phyloP scores from a whole-genome alignment of 441 rosid species.

The Daphne laureola region DNA sequence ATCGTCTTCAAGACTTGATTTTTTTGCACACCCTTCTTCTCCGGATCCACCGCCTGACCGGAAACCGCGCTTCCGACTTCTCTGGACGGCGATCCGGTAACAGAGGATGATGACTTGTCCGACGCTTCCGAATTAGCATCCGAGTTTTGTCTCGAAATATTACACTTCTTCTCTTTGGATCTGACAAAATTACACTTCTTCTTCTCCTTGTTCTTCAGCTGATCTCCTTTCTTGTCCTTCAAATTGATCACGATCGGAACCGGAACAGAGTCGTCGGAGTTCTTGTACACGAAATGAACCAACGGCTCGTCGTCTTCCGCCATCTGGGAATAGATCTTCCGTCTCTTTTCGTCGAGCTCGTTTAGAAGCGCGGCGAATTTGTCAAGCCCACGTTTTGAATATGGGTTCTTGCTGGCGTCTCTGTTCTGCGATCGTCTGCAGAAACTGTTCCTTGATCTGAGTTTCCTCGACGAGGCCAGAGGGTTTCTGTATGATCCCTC shows the following conservation, averaged over 20 bases:
- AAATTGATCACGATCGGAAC: constrained; percentile 47
- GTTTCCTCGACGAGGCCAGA: constrained; percentile 29
- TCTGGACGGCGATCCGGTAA: no score
- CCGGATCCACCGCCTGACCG: constrained; percentile 3
- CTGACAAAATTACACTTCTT: not conserved
- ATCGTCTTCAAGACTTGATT: constrained; percentile 16
- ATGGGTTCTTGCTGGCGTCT: constrained; percentile 43
- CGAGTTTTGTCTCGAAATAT: not conserved
- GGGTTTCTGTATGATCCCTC: constrained; percentile 13
- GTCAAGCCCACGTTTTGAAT: constrained; percentile 47
- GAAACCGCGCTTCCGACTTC: not conserved
- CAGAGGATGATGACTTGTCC: constrained; percentile 16
- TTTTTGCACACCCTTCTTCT: constrained; percentile 7
- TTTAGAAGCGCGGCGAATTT: constrained; percentile 48
- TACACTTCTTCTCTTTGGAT: constrained; percentile 6
- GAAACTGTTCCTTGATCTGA: constrained; percentile 18
- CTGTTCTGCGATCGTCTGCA: constrained; percentile 14
- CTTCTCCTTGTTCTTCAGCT: constrained; percentile 6
- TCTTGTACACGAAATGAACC: constrained; percentile 42
- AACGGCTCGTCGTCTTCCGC: constrained; percentile 34
- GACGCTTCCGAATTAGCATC: not conserved
- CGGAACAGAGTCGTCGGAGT: constrained; percentile 34
- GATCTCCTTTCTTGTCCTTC: constrained; percentile 24
- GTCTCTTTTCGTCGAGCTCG: constrained; percentile 50
- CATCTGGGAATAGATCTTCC: constrained; percentile 36